Conservation (phyloP, 2,329 filamentous ascomycete species). For the Ophiosphaerella narmari region DNA sequence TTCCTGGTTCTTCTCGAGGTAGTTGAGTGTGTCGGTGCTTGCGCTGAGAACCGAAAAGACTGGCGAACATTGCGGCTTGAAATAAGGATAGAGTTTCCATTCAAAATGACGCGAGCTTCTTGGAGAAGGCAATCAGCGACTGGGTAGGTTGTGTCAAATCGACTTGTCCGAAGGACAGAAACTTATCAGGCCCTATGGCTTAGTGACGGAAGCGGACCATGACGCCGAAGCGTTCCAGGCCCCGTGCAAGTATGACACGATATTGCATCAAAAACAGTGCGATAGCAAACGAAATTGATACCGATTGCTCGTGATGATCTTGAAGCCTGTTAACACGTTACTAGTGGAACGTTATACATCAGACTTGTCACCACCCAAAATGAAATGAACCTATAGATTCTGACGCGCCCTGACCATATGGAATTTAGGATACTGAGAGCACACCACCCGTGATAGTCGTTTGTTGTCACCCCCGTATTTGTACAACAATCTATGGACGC, state of each 20-base stretch:
- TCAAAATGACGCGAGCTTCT: neutral
- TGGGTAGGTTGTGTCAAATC: neutral
- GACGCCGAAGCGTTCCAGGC: too few relatives aligned
- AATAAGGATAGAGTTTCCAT: neutral
- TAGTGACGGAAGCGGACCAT: too few relatives aligned
- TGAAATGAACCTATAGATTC: neutral
- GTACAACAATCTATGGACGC: neutral
- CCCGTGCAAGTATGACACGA: neutral
- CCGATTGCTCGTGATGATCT: neutral
- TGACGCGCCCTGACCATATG: neutral
- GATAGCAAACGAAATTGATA: slow-evolving; percentile 2
- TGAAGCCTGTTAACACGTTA: slow-evolving; percentile 14
- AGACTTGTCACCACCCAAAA: neutral
- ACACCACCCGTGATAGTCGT: neutral
- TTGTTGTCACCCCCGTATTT: neutral
- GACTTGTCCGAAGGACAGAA: too few relatives aligned
- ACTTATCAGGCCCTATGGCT: too few relatives aligned
- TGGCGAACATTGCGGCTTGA: slow-evolving; percentile 8
- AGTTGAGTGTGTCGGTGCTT: slow-evolving; percentile 16
- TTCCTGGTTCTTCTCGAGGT: slow-evolving; percentile 12
- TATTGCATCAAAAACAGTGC: neutral
- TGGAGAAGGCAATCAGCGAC: neutral
- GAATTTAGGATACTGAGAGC: neutral
- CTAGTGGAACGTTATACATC: neutral
- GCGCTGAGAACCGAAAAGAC: slow-evolving; percentile 8